Percentiles rank a stretch among this genome's conserved stretches.
Evolutionary conservation across 495 filamentous ascomycete species (phyloP).

Genomic region (Penicillium coffeae): DNA sequence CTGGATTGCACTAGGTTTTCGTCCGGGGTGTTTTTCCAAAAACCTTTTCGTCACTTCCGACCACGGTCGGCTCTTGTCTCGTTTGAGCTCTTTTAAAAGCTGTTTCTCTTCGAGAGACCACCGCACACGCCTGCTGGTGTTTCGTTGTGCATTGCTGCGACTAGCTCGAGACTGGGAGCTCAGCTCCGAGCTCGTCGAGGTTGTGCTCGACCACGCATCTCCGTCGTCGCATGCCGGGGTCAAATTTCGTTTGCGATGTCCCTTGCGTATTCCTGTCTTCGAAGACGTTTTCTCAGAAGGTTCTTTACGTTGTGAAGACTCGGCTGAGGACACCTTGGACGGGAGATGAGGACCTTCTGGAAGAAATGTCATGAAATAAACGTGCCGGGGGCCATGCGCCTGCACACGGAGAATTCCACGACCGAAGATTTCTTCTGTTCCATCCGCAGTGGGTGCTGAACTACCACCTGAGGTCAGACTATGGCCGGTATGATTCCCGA

Average conservation of each 20-base stretch:
- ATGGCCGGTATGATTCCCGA: neutral
- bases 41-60: neutral
- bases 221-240: neutral
- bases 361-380: slow-evolving; percentile 14
- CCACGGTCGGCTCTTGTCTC: neutral
- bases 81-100: neutral
- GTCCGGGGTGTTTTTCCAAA: neutral
- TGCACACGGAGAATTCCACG: slow-evolving; percentile 14
- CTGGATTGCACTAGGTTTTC: neutral
- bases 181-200: neutral
- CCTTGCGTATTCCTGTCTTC: neutral
- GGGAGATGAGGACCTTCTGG: neutral
- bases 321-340: neutral
- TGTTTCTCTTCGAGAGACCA: neutral
- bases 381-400: slow-evolving; percentile 6
- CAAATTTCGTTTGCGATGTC: neutral
- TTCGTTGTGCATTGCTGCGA: neutral
- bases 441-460: neutral
- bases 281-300: neutral
- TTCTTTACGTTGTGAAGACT: neutral
- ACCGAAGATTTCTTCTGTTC: slow-evolving; percentile 15
- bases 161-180: neutral
- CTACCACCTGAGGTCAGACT: neutral
- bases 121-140: neutral
- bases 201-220: neutral